Base-by-base conservation (phyloP, 148 eudicot genomes). In the Chenopodium quinoa region DNA sequence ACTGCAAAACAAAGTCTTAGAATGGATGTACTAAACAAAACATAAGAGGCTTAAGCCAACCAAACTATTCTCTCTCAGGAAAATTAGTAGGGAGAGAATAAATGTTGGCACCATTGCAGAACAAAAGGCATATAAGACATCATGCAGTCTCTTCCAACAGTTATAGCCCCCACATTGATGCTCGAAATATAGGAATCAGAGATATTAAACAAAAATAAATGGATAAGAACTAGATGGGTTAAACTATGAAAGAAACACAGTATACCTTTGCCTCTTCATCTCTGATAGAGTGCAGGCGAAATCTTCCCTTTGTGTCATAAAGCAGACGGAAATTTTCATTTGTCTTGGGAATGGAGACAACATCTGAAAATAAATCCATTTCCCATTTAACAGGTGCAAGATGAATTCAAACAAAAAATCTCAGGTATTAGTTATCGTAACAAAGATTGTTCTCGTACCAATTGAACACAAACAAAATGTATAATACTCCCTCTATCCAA, bases 291-390 rank as follows among this genome's bases (percentile, higher is more conserved):
- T 89, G 91, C 67, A 89, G 82, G 31, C 93, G 81, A 75, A 90
- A 90, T 47, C 93, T 75, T 2, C 93, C 93, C 86, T 90, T 90
- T 68, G 90, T 88, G 27, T 90, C 92, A 81, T 90, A 90, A 4
- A 90, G 88, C 50, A 89, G 88, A 78, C 93, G 91, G 83, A 90
- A 88, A 63, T 83, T 88, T 82, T 88, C 91, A 82, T 87, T 87
- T 52, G 92, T 87, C 76, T 90, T 90, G 14, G 93, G 93, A 64
- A 90, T 90, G 2, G 93, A 84, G 10, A 90, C 83, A 75, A 90
- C 90, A 88, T 90, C 92, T 90, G 80, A 13, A 77, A 64, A 77
- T 34, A 27, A 32, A 47, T 2, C 7, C 12, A 9, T 50, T 29
- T 25, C 19, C 37, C 25, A 1, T 27, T 40, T 2, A 74, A 47